These are phyloP conservation scores for Chaetomiaceae sp. DNA, from an alignment of 2,329 filamentous ascomycete species.

Conservation along the genomic window DNA sequence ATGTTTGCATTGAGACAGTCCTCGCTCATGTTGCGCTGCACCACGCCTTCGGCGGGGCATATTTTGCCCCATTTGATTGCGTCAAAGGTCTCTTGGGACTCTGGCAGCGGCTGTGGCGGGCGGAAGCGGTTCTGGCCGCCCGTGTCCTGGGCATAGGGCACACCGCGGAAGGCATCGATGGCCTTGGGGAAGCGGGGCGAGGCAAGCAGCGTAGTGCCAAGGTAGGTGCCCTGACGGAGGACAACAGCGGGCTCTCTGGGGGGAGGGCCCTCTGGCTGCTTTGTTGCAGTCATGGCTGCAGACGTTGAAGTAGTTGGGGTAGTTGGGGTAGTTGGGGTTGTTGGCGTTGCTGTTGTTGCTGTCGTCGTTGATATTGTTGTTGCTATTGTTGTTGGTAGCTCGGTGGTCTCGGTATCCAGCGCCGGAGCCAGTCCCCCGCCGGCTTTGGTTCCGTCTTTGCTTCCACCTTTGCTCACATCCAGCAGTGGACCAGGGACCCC, in stretches of 20 bases:
- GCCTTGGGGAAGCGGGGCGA: conserved; percentile 31
- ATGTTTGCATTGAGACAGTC: conserved; percentile 53
- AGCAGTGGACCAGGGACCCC: background rate
- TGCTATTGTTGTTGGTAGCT: background rate
- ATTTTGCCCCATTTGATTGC: conserved; percentile 37
- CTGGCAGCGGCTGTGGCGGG: conserved; percentile 35
- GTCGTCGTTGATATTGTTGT: background rate
- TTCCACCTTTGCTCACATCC: background rate
- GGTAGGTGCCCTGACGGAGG: conserved; percentile 39
- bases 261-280: background rate
- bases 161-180: conserved; percentile 46
- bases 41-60: conserved; percentile 35
- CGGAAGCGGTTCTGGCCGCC: conserved; percentile 44
- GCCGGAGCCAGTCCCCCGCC: no score
- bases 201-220: conserved; percentile 33
- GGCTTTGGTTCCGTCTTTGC: no score
- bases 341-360: background rate
- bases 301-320: background rate
- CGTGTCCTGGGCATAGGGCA: conserved; percentile 46
- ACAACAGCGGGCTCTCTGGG: conserved; percentile 24
- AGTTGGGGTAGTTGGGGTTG: background rate
- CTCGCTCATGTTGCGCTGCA: conserved; percentile 36
- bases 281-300: background rate
- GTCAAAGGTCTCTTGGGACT: conserved; percentile 26
- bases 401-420: background rate